These are phyloP conservation scores for Clavispora phyllophila DNA, from an alignment of 805 yeast genomes.

Conservation along the genomic window DNA sequence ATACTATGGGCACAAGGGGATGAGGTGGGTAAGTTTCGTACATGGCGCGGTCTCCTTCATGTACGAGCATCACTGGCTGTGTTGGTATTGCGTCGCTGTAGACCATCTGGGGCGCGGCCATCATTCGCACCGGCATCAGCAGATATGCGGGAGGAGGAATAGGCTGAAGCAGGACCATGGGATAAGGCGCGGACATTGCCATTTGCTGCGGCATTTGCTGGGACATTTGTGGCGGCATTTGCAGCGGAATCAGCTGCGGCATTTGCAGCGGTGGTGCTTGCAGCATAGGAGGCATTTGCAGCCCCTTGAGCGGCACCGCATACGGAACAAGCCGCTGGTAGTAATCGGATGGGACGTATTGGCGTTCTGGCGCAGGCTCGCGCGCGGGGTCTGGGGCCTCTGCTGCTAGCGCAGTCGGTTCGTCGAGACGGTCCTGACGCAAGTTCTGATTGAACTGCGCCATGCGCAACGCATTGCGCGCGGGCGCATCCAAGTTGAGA, in stretches of 20 bases:
- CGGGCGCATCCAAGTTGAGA: slow-evolving; percentile 42
- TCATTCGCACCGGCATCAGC: neutral
- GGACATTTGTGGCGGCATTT: neutral
- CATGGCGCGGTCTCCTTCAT: neutral
- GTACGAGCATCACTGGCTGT: neutral
- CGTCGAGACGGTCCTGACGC: slow-evolving; percentile 19
- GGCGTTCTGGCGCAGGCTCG: neutral
- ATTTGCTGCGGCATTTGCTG: neutral
- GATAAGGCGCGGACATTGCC: slow-evolving; percentile 1
- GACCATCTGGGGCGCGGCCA: neutral
- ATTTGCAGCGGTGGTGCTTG: neutral
- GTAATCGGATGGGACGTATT: neutral
- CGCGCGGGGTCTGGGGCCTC: neutral
- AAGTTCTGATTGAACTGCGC: slow-evolving; percentile 43
- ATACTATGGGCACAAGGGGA: neutral
- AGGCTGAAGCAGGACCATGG: slow-evolving; percentile 4
- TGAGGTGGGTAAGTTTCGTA: neutral
- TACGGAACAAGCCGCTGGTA: neutral
- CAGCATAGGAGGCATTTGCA: neutral
- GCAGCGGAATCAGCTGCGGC: neutral
- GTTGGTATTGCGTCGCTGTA: neutral
- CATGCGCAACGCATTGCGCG: slow-evolving; percentile 43
- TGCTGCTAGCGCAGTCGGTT: neutral
- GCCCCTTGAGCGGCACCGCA: neutral
- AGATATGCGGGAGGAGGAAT: neutral